phyloP scores from a whole-genome alignment of 176 grass and related monocot species.

The Bromus sterilis region DNA sequence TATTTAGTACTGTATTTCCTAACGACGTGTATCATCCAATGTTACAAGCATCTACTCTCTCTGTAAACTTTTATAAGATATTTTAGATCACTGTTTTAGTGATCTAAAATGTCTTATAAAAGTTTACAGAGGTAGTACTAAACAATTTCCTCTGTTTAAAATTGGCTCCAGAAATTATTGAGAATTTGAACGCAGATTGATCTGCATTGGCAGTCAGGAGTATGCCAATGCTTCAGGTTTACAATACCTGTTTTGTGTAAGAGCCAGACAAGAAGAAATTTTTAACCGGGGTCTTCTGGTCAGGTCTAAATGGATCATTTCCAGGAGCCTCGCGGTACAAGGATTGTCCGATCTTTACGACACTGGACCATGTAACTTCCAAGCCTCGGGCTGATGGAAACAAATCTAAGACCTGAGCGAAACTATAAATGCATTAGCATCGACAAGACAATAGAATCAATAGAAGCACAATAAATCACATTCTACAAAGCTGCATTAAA shows the following conservation, averaged over 20 bases:
- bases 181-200: background rate
- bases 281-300: conserved; percentile 85
- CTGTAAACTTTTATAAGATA: too few relatives aligned
- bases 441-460: conserved; percentile 10
- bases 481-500: background rate
- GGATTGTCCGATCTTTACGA: conserved; percentile 89
- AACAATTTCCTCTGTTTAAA: background rate
- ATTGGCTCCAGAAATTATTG: background rate
- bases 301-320: conserved; percentile 90
- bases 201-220: background rate
- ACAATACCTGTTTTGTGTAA: conserved; percentile 90
- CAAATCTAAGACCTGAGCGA: conserved; percentile 62
- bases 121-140: too few relatives aligned
- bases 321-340: conserved; percentile 94
- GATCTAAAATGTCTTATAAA: too few relatives aligned
- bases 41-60: background rate
- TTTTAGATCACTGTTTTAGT: too few relatives aligned
- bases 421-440: background rate
- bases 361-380: conserved; percentile 77
- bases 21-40: background rate
- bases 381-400: conserved; percentile 80
- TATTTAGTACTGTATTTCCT: background rate
- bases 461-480: background rate
- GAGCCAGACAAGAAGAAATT: conserved; percentile 96
- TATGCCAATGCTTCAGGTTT: background rate